A percentile compares a stretch with the other conserved stretches of the same genome.
Evolutionary conservation across 257 asterid species (phyloP).

Genomic region (Oldenlandia corymbosa): DNA sequence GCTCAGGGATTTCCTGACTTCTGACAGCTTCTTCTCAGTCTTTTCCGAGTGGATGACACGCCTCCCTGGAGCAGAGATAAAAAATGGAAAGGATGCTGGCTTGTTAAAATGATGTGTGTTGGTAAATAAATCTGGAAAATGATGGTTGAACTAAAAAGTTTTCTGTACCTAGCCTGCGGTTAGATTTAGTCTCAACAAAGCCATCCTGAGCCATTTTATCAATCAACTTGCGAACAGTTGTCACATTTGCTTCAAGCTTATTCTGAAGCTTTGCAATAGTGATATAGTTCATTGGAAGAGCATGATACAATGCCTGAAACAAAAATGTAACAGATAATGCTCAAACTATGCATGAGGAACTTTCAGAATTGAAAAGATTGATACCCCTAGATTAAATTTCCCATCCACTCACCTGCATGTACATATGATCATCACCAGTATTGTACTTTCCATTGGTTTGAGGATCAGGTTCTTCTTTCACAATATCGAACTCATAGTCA

Average conservation of each 20-base stretch:
- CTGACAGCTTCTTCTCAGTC: slow-evolving; percentile 57
- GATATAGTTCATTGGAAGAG: slow-evolving; percentile 79
- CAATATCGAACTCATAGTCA: slow-evolving; percentile 68
- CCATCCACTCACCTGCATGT: slow-evolving; percentile 58
- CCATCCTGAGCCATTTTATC: slow-evolving; percentile 88
- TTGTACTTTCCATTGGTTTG: slow-evolving; percentile 24
- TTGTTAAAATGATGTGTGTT: slow-evolving; percentile 4
- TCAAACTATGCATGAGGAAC: background rate
- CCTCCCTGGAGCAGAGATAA: slow-evolving; percentile 57
- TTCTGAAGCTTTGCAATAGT: slow-evolving; percentile 62
- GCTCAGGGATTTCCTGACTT: slow-evolving; percentile 57
- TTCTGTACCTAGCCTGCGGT: slow-evolving; percentile 71
- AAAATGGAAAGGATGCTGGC: slow-evolving; percentile 3
- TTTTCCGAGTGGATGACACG: slow-evolving; percentile 85
- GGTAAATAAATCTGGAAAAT: slow-evolving; percentile 1
- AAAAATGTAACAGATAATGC: background rate
- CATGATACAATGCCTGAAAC: slow-evolving; percentile 78
- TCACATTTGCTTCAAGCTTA: slow-evolving; percentile 61
- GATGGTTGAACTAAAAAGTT: background rate
- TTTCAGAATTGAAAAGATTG: too few species aligned
- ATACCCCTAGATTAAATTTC: too few species aligned
- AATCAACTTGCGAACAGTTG: slow-evolving; percentile 62
- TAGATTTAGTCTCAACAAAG: slow-evolving; percentile 57
- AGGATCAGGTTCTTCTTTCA: slow-evolving; percentile 64
- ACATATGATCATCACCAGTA: slow-evolving; percentile 44